Base-by-base conservation (phyloP, 2,329 filamentous ascomycete species). In the Pestalotiopsis sp. region DNA sequence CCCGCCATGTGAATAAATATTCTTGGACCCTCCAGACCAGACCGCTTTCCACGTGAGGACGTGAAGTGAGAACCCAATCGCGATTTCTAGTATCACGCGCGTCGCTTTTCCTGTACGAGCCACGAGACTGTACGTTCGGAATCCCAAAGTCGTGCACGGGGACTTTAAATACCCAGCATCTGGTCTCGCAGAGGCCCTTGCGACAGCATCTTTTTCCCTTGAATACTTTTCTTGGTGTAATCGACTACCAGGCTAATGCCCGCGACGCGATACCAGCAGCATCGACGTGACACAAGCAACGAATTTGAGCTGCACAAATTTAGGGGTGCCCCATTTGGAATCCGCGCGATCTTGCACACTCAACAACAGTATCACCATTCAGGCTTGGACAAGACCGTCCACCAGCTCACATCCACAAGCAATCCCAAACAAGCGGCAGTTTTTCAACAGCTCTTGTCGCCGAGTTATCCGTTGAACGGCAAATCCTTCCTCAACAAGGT, bases 61-160 rank as follows among this genome's bases (percentile, higher is more conserved):
- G 45, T 64, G 66, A 39, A 62, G 38, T 39, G 17, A 27, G 25
- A 41, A 12, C 17, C 14, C 31, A 69, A 69, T 70, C 74, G 75
- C 75, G 74, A 75, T 74, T 70, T 58, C 45, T n/a, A 66, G 64
- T 69, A 76, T 78, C 76, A 77, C 76, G 76, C 76, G 76, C 74
- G 58, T 71, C 62, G 61, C 72, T 68, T 67, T 52, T 52, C 45
- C 20, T 73, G 72, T 71, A 65, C 17, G 68, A 74, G 70, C 68
- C 76, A 78, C 75, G 72, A 68, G 75, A 76, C 74, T 72, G 70
- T 6, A 9, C 31, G 31, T 36, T 36, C 14, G 9, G 13, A 39
- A 17, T 13, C 17, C 59, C 9, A 12, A 62, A 11, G 13, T 38
- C 13, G 59, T 62, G 59, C 59, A 36, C 27, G 11, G 31, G n/a